Base-by-base conservation (phyloP, 192 early-diverging fungal genomes). In the Ramicandelaber brevisporus region DNA sequence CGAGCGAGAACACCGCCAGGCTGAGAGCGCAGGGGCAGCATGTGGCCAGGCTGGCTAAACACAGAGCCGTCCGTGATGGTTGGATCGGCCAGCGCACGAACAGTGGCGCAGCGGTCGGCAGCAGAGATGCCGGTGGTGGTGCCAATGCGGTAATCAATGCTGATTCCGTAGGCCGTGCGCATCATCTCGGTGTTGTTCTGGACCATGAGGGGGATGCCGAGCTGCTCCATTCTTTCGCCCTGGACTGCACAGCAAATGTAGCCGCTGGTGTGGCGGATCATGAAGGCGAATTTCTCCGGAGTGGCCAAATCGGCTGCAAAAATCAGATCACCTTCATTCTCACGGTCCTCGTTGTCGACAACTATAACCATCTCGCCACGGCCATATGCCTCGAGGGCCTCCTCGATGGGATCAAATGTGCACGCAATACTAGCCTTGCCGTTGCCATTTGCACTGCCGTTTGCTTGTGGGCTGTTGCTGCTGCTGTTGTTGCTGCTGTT, bases 241-340 rank as follows among this genome's bases (percentile, higher is more conserved):
- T 61, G 52, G 24, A 76, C 69, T 13, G 89, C 71, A 13, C 74
- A 79, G 50, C 93, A 99, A 14, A 95, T 77, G 27, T 84, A 68
- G 3, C 89, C 88, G 44, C 87, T 86, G 14, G 76, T 78, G 48
- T 96, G 74, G 31, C 86, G 72, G 55, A 99, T 76, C 48, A 90
- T 67, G 40, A 99, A 99, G 1, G 89, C 89, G 55, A 87, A 69
- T 43, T 87, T 73, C 41, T 82, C 82, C 0, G 74, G 69, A 1
- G 83, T 93, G 6, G 81, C 48, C 47, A 82, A 76, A 52, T 96
- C 72, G n/a, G 76, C 93, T 0, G 93, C 82, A 43, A 93, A 85
- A 35, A 99, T 83, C 27, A 99, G 54, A 48, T 99, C 93, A 19
- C 93, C 93, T 48, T 99, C 93, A 55, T 99, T 99, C 54, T 99